Conservation (phyloP, 2,329 filamentous ascomycete genomes). For the Aspergillus niger region DNA sequence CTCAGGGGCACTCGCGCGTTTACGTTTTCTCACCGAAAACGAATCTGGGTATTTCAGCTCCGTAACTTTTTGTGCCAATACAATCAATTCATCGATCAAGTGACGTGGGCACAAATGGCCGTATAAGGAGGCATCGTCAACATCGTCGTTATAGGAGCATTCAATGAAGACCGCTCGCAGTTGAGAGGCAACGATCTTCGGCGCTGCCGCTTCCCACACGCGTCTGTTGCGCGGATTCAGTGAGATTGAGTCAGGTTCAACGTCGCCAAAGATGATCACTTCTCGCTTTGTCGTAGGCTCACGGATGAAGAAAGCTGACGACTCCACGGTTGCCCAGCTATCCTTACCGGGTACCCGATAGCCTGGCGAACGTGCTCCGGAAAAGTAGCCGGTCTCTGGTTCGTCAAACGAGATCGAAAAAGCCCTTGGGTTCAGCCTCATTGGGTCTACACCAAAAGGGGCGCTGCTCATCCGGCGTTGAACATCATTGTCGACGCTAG, state of each 20-base stretch:
- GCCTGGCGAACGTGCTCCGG: constrained; percentile 33
- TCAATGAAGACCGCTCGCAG: constrained; percentile 89
- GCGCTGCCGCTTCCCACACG: constrained; percentile 87
- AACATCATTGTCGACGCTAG: constrained; percentile 46
- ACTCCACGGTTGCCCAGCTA: constrained; percentile 57
- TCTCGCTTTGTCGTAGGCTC: constrained; percentile 71
- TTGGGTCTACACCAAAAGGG: constrained; percentile 48
- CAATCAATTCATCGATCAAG: constrained; percentile 74
- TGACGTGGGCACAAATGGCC: constrained; percentile 86
- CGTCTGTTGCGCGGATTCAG: constrained; percentile 75
- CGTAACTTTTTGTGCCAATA: constrained; percentile 71
- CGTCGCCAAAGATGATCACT: constrained; percentile 91
- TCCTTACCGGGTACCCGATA: constrained; percentile 16
- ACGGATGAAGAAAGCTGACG: constrained; percentile 90
- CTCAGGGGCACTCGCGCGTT: constrained; percentile 32
- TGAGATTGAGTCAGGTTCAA: constrained; percentile 87
- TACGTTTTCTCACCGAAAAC: constrained; percentile 45
- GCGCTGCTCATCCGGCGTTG: constrained; percentile 61
- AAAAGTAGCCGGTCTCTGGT: constrained; percentile 20
- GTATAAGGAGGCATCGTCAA: constrained; percentile 75
- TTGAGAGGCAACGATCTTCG: constrained; percentile 72
- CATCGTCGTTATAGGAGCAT: constrained; percentile 85
- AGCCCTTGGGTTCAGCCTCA: constrained; percentile 47
- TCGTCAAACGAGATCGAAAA: constrained; percentile 33
- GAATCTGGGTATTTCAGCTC: constrained; percentile 46